Percentiles rank a stretch among this genome's conserved stretches.
Evolutionary conservation across 306 rosid genomes (phyloP).

Genomic region (Leucaena leucocephala): DNA sequence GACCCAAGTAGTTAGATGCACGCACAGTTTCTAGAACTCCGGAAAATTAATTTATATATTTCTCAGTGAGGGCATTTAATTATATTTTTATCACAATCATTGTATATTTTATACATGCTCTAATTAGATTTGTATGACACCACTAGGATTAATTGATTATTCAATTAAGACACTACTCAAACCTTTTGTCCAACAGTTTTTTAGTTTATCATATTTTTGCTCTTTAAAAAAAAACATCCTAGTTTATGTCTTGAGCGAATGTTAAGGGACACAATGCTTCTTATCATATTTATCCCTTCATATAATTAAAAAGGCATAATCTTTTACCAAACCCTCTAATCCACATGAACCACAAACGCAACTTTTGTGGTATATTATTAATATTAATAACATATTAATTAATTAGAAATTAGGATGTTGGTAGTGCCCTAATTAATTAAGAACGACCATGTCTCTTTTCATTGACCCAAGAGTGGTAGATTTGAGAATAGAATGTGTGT

Average conservation of each 20-base stretch:
- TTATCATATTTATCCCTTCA: background rate
- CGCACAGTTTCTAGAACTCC: slow-evolving; percentile 21
- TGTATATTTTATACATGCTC: background rate
- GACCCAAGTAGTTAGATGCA: background rate
- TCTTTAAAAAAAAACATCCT: too few relatives aligned
- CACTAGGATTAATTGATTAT: background rate
- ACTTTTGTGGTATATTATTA: background rate
- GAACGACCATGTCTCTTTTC: slow-evolving; percentile 65
- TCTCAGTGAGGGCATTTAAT: slow-evolving; percentile 23
- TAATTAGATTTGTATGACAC: background rate
- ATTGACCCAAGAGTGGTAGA: slow-evolving; percentile 55
- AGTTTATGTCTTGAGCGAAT: background rate
- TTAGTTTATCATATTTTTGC: background rate
- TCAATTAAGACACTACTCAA: background rate
- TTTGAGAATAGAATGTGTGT: slow-evolving; percentile 42
- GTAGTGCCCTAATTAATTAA: slow-evolving; percentile 40
- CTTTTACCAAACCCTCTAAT: background rate
- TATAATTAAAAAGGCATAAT: background rate
- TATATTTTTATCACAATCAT: slow-evolving; percentile 19
- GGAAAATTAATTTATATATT: slow-evolving; percentile 30
- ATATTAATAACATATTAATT: background rate
- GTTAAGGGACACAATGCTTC: background rate
- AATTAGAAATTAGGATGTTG: slow-evolving; percentile 21
- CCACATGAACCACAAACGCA: background rate
- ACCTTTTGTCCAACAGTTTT: background rate